Base-by-base conservation (phyloP, 2,329 filamentous ascomycete genomes). In the Aspergillus sergii region DNA sequence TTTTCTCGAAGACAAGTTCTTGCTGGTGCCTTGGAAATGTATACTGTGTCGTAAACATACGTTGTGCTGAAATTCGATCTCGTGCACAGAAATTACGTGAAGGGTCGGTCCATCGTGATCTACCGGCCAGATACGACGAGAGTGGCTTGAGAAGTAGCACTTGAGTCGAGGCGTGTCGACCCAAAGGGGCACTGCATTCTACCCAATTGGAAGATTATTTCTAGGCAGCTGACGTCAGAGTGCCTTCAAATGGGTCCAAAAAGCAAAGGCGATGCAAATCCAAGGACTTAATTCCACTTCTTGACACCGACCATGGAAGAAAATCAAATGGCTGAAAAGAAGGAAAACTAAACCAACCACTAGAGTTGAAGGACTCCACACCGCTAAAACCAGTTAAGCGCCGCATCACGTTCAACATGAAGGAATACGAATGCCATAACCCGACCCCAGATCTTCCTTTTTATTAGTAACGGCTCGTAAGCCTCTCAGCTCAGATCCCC, bases 401-500 rank as follows among this genome's bases (percentile, higher is more conserved):
- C 46, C 16, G 46, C 46, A 50, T 28, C 46, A 51, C 48, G 48
- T 51, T 51, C 19, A 34, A 32, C 23, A 30, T 32, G 28, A 19
- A 51, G 16, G 48, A 51, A 51, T 32, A 32, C 48, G 28, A 32
- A 51, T n/a, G 21, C 21, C 21, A 51, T 50, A 30, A 8, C 46
- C 21, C 6, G 30, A 50, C 48, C 48, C 48, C 48, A 51, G 48
- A 51, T 51, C 48, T 32, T 51, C 48, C 10, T 10, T 10, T 51
- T 51, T 32, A 51, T 51, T 51, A 51, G 48, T 51, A 51, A 51
- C 48, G 16, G 48, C 48, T 51, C 19, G 48, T 51, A 51, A 32
- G 28, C 48, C 48, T 51, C 30, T n/a, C 16, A 51, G 48, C 28
- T 32, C 48, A 30, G 46, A 50, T 51, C 28, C 48, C 48, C 48